Base-by-base conservation (phyloP, 192 early-diverging fungal genomes). In the Linnemannia elongata region DNA sequence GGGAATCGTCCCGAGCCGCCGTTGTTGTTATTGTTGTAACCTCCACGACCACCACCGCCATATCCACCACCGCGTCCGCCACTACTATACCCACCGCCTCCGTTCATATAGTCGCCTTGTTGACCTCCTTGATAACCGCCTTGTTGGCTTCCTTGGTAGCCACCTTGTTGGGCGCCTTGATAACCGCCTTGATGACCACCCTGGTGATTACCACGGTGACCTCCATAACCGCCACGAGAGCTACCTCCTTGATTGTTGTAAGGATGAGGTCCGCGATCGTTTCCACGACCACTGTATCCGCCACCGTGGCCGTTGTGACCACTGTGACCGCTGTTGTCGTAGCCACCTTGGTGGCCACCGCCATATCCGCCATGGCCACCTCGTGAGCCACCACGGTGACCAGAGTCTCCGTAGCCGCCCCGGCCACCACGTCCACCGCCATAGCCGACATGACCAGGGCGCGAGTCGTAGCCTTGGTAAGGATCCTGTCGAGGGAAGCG, bases 331-430 rank as follows among this genome's bases (percentile, higher is more conserved):
- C 49, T 4, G 45, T 80, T 75, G 17, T 80, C 79, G 38, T 86
- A 81, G 17, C 83, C 70, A 1, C 75, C 70, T 17, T 76, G 66
- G 36, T 87, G 71, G 8, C 70, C 79, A 41, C 83, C 77, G 15
- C 83, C 77, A 76, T 88, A 78, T 17, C 87, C 83, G 44, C 87
- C 71, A n/a, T 76, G 68, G 15, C 84, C 87, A n/a, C 82, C 74
- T 30, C 85, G 76, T 7, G 45, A 30, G 2, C 81, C 78, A 49
- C 81, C 80, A 72, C 84, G 78, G 52, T 82, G 79, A 36, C 75
- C 78, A 60, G 79, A 66, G 33, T 88, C 85, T 15, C 78, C 70
- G 42, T 77, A 75, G 15, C 78, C 82, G 45, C 82, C 72, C 79
- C 82, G 69, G 39, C 87, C 87, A 35, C 88, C 77, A 44, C 85